phyloP scores from a whole-genome alignment of 768 basidiomycete genomes.

The Pleurotus pulmonarius region DNA sequence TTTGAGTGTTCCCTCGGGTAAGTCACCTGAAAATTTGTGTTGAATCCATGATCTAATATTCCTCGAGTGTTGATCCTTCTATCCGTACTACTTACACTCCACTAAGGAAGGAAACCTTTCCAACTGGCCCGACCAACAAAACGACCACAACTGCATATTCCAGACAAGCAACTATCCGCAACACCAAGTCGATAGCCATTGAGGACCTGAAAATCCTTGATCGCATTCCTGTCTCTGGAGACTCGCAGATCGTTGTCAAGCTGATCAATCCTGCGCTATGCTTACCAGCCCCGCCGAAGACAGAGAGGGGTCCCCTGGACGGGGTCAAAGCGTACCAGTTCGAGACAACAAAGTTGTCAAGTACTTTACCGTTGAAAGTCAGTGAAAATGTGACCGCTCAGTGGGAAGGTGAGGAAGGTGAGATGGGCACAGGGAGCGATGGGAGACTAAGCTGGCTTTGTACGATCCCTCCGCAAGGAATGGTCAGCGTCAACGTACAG shows the following conservation, averaged over 20 bases:
- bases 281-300: not conserved
- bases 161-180: constrained; percentile 12
- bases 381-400: not conserved
- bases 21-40: constrained; percentile 17
- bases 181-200: constrained; percentile 12
- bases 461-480: constrained; percentile 4
- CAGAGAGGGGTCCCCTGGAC: not conserved
- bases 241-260: constrained; percentile 1
- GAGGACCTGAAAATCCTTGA: constrained; percentile 10
- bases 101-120: constrained; percentile 12
- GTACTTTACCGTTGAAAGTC: not conserved
- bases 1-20: constrained; percentile 28
- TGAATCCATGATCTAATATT: constrained; percentile 30
- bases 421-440: not conserved
- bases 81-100: constrained; percentile 2
- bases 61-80: not conserved
- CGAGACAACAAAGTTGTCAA: not conserved
- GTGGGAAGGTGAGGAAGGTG: constrained; percentile 13
- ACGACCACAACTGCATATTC: constrained; percentile 5
- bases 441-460: not conserved
- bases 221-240: constrained; percentile 11
- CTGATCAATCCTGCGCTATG: not conserved
- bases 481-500: constrained; percentile 4
- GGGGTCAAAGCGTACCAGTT: not conserved
- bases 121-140: not conserved